These are phyloP conservation scores for Lunasporangiospora selenospora DNA, from an alignment of 192 early-diverging fungal genomes.

Conservation along the genomic window DNA sequence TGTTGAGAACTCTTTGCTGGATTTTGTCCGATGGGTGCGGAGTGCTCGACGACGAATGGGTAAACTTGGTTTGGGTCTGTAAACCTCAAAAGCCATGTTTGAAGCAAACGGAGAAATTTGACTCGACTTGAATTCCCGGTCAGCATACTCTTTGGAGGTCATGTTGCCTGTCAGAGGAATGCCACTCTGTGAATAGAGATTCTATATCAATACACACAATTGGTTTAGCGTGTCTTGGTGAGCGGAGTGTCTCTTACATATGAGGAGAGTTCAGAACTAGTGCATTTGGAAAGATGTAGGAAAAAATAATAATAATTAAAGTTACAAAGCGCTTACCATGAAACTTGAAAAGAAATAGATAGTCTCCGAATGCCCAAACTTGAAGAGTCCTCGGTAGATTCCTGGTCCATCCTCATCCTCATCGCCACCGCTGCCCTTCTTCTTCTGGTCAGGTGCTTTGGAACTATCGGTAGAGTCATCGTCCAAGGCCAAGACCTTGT, in stretches of 20 bases:
- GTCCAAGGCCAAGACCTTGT: constrained; percentile 2
- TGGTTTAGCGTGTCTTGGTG: no score
- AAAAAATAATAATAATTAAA: no score
- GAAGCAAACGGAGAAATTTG: constrained; percentile 19
- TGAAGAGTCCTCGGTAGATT: constrained; percentile 16
- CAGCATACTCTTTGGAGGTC: constrained; percentile 21
- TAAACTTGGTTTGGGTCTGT: constrained; percentile 20
- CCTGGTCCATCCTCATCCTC: neutral
- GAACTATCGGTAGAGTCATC: neutral
- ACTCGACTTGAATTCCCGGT: constrained; percentile 29
- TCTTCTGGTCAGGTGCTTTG: neutral
- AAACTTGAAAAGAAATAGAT: constrained; percentile 35
- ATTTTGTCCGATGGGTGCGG: no score
- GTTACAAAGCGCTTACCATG: no score
- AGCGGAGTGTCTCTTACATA: no score
- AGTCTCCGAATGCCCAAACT: constrained; percentile 43
- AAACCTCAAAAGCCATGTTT: constrained; percentile 42
- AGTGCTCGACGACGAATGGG: no score
- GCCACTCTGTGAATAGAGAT: constrained; percentile 13
- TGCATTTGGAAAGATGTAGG: no score
- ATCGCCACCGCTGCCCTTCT: neutral
- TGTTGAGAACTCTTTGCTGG: no score
- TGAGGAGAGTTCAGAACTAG: no score
- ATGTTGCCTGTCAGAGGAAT: constrained; percentile 20
- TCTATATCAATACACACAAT: no score